phyloP scores from a whole-genome alignment of 192 early-diverging fungal genomes.

The Mortierella hygrophila region DNA sequence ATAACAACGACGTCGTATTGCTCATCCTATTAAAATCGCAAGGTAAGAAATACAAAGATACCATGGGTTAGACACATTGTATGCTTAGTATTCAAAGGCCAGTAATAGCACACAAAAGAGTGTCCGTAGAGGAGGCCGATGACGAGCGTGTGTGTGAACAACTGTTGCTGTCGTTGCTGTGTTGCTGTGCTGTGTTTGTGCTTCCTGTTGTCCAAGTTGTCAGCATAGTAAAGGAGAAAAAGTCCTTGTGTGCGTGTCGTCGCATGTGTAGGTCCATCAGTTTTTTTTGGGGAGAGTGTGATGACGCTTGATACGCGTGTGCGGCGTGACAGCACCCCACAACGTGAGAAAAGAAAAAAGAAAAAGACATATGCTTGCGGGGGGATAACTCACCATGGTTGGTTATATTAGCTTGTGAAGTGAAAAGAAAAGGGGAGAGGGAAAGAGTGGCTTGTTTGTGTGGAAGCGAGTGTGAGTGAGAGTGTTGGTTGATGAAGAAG shows the following conservation, averaged over 20 bases:
- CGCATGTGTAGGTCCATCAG: background rate
- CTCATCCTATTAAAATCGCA: slow-evolving; percentile 73
- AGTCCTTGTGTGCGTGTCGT: background rate
- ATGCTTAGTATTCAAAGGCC: background rate
- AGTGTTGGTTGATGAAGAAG: background rate
- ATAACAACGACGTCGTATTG: slow-evolving; percentile 91
- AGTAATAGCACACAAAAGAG: background rate
- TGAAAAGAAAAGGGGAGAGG: background rate
- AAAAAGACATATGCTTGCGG: background rate
- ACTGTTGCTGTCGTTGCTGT: background rate
- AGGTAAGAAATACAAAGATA: background rate
- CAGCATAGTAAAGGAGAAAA: background rate
- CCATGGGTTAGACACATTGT: background rate
- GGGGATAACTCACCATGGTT: slow-evolving; percentile 32
- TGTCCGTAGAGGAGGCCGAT: background rate
- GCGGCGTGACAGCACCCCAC: background rate
- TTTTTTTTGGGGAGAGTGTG: background rate
- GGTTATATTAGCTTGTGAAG: background rate
- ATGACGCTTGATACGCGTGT: slow-evolving; percentile 22
- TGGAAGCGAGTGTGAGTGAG: background rate
- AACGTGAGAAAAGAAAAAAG: background rate
- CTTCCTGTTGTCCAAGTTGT: background rate
- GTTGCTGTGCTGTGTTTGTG: background rate
- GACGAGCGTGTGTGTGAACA: background rate
- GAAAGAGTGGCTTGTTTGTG: background rate